A percentile compares a stretch with the other conserved stretches of the same genome.
Evolutionary conservation across 352 stramenopile species (phyloP).

Genomic region (Phytophthora syringae): DNA sequence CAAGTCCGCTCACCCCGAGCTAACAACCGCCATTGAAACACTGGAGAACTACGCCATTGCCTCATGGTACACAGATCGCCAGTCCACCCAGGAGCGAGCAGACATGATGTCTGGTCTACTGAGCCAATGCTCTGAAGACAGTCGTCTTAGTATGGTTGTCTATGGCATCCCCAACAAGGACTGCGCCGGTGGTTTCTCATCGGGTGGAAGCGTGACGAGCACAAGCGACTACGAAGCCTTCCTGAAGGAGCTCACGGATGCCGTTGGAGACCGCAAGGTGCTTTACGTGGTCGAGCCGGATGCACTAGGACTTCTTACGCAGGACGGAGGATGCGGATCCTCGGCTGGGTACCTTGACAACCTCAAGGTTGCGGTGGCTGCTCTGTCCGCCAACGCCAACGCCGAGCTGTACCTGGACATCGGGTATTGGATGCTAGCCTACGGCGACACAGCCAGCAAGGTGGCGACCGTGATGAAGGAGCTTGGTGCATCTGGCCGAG

Average conservation of each 20-base stretch:
- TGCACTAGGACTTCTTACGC: conserved; percentile 49
- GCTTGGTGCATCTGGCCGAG: conserved; percentile 33
- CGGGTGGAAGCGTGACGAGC: conserved; percentile 36
- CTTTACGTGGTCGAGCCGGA: conserved; percentile 69
- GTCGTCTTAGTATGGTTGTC: conserved; percentile 54
- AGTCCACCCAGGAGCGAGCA: conserved; percentile 19
- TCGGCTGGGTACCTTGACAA: conserved; percentile 53
- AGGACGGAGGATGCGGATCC: conserved; percentile 46
- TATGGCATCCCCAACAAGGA: conserved; percentile 74
- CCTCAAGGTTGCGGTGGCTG: conserved; percentile 47
- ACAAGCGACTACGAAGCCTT: conserved; percentile 48
- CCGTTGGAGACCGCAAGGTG: conserved; percentile 52
- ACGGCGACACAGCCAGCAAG: conserved; percentile 22
- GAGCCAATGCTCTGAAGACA: conserved; percentile 34
- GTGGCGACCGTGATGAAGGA: conserved; percentile 48
- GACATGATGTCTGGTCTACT: conserved; percentile 37
- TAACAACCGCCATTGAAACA: conserved; percentile 40
- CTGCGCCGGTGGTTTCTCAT: conserved; percentile 53
- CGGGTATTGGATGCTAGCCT: conserved; percentile 60
- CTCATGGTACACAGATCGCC: conserved; percentile 61
- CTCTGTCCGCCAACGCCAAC: conserved; percentile 54
- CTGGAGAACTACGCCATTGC: conserved; percentile 50
- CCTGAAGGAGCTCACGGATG: conserved; percentile 42
- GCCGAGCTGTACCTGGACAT: conserved; percentile 70
- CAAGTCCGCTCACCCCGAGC: conserved; percentile 41